Base-by-base conservation (phyloP, 2,329 filamentous ascomycete species). In the Talaromyces rugulosus region DNA sequence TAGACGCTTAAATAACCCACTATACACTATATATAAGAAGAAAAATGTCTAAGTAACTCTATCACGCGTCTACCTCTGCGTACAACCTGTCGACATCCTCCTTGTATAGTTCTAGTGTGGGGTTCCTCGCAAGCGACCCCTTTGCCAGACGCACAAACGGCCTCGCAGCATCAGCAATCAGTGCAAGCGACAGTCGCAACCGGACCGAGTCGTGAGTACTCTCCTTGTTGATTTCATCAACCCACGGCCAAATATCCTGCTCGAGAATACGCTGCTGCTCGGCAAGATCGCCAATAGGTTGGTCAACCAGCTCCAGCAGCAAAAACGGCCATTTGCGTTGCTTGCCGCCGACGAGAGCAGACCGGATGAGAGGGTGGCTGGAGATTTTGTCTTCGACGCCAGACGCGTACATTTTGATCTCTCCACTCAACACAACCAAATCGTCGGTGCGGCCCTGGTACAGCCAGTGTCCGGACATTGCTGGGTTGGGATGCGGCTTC, bases 361-460 rank as follows among this genome's bases (percentile, higher is more conserved):
- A 60, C 30, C 66, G 66, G 0, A 71, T 63, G 4, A 33, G 31
- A 1, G 66, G 65, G 57, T 71, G 69, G 4, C 63, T 63, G 44
- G 55, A 18, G 16, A 71, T 69, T 34, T 66, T 63, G 18, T 66
- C 69, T 62, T 71, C 69, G 12, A 70, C 27, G 4, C 56, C 44
- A 12, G 67, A 66, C 12, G 68, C 67, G 59, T 70, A 64, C 11
- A 71, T 34, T 27, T 68, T 66, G 9, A 69, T 67, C 2, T 63
- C 66, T 55, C 69, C 66, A 1, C 59, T 62, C 12, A 64, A 51
- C 5, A 62, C 56, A 56, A 65, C 4, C 65, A 67, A 66, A 50
- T 70, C 68, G 31, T 69, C 67, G 9, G 28, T 62, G 0, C 66
- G 66, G 50, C 66, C 68, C 50, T 69, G 63, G 33, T 72, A 69